Evolutionary conservation across 495 filamentous ascomycete species (phyloP).

Genomic region (Aspergillus indologenus): DNA sequence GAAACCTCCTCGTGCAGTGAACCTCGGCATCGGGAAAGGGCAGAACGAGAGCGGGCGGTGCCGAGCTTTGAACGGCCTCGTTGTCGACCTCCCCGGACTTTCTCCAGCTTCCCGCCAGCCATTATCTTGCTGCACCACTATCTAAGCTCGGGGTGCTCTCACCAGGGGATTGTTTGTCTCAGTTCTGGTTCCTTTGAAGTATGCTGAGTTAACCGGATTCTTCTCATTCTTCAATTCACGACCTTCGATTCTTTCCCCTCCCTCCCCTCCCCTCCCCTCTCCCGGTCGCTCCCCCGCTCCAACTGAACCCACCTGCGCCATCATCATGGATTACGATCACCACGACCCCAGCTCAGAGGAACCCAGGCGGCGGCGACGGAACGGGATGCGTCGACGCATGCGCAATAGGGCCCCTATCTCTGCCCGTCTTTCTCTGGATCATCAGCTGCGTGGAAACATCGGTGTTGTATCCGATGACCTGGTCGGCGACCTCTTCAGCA

Average conservation of each 20-base stretch:
- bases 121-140: not conserved
- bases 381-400: slow-evolving; percentile 36
- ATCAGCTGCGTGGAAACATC: slow-evolving; percentile 81
- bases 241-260: not conserved
- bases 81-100: slow-evolving; percentile 20
- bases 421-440: slow-evolving; percentile 68
- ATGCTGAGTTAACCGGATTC: slow-evolving; percentile 2
- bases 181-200: slow-evolving; percentile 3
- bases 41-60: slow-evolving; percentile 35
- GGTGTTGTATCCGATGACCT: slow-evolving; percentile 86
- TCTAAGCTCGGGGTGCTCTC: not conserved
- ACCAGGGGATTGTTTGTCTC: not conserved
- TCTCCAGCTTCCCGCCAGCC: slow-evolving; percentile 15
- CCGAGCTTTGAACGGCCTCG: slow-evolving; percentile 17
- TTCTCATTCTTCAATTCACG: slow-evolving; percentile 6
- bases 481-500: slow-evolving; percentile 69
- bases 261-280: slow-evolving; percentile 4
- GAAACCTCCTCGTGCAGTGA: slow-evolving; percentile 16
- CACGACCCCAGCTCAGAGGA: slow-evolving; percentile 39
- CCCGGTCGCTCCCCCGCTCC: slow-evolving; percentile 11
- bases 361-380: slow-evolving; percentile 39
- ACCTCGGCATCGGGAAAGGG: slow-evolving; percentile 40
- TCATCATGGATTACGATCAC: slow-evolving; percentile 38
- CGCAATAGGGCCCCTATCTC: slow-evolving; percentile 57
- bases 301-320: slow-evolving; percentile 17